phyloP scores from a whole-genome alignment of 2,329 filamentous ascomycete genomes.

The Aspergillus ustus region DNA sequence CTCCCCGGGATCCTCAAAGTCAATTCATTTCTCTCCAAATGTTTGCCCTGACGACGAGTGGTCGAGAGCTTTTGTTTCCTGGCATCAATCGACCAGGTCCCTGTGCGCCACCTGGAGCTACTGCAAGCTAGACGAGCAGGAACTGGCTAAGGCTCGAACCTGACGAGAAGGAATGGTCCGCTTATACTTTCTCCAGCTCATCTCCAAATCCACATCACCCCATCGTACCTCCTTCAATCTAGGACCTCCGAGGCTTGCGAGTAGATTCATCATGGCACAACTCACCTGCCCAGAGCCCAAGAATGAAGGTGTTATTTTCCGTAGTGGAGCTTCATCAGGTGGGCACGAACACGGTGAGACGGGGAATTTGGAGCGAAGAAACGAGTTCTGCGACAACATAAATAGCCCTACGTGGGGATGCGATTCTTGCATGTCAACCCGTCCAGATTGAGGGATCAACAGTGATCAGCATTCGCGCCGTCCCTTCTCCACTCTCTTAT shows the following conservation, averaged over 20 bases:
- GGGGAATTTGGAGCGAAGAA: slow-evolving; percentile 5
- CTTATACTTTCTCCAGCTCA: slow-evolving; percentile 5
- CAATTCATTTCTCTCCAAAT: background rate
- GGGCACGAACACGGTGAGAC: slow-evolving; percentile 12
- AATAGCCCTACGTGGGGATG: slow-evolving; percentile 18
- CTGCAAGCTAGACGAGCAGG: slow-evolving; percentile 7
- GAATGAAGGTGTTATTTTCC: background rate
- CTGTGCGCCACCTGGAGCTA: slow-evolving; percentile 10
- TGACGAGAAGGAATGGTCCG: slow-evolving; percentile 6
- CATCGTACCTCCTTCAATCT: background rate
- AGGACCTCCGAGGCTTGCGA: background rate
- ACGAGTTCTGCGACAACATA: slow-evolving; percentile 4
- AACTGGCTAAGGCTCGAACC: slow-evolving; percentile 2
- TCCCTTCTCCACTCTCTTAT: slow-evolving; percentile 1
- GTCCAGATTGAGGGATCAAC: slow-evolving; percentile 6
- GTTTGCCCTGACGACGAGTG: background rate
- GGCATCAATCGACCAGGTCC: background rate
- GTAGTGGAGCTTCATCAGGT: slow-evolving; percentile 15
- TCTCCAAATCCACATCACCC: background rate
- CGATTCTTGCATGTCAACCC: slow-evolving; percentile 10
- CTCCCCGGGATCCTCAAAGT: background rate
- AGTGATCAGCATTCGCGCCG: background rate
- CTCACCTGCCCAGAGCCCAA: background rate
- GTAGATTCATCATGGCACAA: background rate
- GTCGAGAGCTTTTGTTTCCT: slow-evolving; percentile 5